phyloP scores from a whole-genome alignment of 2,329 filamentous ascomycete species.

The Alternaria tenuissima region DNA sequence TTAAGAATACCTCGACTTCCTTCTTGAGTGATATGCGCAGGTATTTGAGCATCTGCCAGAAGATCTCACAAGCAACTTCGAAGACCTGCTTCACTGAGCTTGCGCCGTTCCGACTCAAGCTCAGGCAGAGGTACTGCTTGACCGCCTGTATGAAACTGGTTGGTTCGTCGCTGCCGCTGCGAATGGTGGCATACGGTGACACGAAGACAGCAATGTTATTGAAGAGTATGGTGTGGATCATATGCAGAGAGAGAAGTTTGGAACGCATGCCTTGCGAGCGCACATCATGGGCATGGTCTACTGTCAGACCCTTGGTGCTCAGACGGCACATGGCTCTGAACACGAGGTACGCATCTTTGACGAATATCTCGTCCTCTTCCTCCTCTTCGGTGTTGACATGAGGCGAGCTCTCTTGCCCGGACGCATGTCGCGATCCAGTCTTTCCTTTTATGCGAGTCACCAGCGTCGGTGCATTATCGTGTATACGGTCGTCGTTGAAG shows the following conservation, averaged over 20 bases:
- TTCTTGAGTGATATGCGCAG: constrained; percentile 97
- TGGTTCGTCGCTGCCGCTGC: constrained; percentile 85
- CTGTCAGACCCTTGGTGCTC: constrained; percentile 87
- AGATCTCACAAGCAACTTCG: constrained; percentile 95
- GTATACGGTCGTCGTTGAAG: constrained; percentile 71
- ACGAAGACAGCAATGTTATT: constrained; percentile 92
- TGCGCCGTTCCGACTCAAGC: constrained; percentile 91
- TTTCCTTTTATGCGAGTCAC: constrained; percentile 66
- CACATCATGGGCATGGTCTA: constrained; percentile 91
- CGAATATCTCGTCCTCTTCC: constrained; percentile 92
- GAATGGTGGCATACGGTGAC: constrained; percentile 90
- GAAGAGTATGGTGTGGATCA: constrained; percentile 93
- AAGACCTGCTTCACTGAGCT: constrained; percentile 93
- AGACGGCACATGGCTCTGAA: constrained; percentile 98
- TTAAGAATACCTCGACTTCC: constrained; percentile 97
- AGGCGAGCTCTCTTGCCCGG: constrained; percentile 54
- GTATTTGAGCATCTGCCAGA: constrained; percentile 95
- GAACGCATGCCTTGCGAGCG: constrained; percentile 97
- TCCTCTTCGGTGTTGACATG: constrained; percentile 68
- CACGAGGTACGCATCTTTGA: constrained; percentile 95
- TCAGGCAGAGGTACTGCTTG: constrained; percentile 96
- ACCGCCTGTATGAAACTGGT: constrained; percentile 93
- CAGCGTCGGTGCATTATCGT: constrained; percentile 72
- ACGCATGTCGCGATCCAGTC: constrained; percentile 54
- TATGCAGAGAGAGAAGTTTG: constrained; percentile 92